Evolutionary conservation across 2,329 filamentous ascomycete genomes (phyloP).

Genomic region (Hortaea werneckii): DNA sequence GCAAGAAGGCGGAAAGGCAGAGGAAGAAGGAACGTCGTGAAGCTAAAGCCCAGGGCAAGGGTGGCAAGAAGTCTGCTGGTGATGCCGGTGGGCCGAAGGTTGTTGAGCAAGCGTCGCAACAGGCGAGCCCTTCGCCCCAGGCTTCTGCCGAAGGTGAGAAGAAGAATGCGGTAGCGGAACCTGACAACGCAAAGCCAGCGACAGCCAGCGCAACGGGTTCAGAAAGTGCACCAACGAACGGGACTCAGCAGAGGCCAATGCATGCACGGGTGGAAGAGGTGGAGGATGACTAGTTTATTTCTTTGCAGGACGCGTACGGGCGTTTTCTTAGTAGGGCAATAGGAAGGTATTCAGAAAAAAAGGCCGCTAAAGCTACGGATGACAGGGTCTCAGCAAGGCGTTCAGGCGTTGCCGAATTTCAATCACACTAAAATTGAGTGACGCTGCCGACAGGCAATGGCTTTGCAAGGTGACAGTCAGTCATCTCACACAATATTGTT

Average conservation of each 20-base stretch:
- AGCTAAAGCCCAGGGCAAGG: slow-evolving; percentile 19
- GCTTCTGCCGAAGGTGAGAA: too few relatives aligned
- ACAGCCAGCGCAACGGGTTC: slow-evolving; percentile 14
- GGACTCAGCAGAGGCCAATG: background rate
- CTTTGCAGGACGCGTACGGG: too few relatives aligned
- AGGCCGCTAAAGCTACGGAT: too few relatives aligned
- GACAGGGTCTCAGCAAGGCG: too few relatives aligned
- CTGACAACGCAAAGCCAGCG: slow-evolving; percentile 2
- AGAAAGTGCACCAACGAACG: slow-evolving; percentile 8
- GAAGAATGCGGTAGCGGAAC: too few relatives aligned
- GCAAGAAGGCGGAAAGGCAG: slow-evolving; percentile 26
- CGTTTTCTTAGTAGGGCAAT: too few relatives aligned
- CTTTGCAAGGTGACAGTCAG: too few relatives aligned
- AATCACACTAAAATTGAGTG: too few relatives aligned
- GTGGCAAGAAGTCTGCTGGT: slow-evolving; percentile 1
- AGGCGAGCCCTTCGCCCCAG: background rate
- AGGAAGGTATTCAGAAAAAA: too few relatives aligned
- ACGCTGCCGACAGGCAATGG: too few relatives aligned
- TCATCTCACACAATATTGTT: too few relatives aligned
- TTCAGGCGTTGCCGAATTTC: too few relatives aligned
- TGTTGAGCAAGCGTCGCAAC: slow-evolving; percentile 7
- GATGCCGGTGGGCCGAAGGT: slow-evolving; percentile 6
- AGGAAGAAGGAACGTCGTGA: slow-evolving; percentile 23
- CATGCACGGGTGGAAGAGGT: slow-evolving; percentile 22
- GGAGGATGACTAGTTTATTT: slow-evolving; percentile 10